Percentiles rank a stretch among this genome's conserved stretches.
Conservation (phyloP, 441 rosid species). For the Gossypium schwendimanii region DNA sequence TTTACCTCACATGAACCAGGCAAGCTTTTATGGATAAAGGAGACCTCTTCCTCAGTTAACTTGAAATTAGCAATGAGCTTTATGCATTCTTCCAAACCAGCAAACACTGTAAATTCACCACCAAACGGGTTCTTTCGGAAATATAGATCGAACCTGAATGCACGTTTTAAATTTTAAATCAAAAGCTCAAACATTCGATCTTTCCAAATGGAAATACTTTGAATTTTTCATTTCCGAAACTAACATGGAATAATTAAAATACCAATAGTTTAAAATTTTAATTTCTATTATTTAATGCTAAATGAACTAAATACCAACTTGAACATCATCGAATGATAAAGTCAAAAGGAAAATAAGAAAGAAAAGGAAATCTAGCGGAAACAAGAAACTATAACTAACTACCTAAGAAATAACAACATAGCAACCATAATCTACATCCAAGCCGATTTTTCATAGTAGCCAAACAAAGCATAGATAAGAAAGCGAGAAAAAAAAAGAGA, state of each 20-base stretch:
- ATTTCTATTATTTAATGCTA: not conserved
- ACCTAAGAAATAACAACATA: not conserved
- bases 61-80: constrained; percentile 78
- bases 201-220: not conserved
- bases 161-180: not conserved
- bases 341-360: not conserved
- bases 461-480: not conserved
- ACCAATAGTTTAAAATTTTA: not conserved
- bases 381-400: not conserved
- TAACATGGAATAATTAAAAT: not conserved
- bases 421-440: not conserved
- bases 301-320: not conserved
- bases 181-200: not conserved
- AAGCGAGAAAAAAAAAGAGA: not conserved
- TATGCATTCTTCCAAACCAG: constrained; percentile 88
- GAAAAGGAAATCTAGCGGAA: not conserved
- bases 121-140: constrained; percentile 83
- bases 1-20: constrained; percentile 76
- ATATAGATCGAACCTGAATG: constrained; percentile 70
- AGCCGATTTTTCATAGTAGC: not conserved
- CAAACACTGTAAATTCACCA: constrained; percentile 83
- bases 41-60: constrained; percentile 58
- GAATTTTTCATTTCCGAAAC: not conserved
- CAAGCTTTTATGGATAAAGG: constrained; percentile 48
- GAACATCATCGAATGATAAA: not conserved